Conservation (phyloP, 2,329 filamentous ascomycete species). For the Cucurbitaria berberidis region DNA sequence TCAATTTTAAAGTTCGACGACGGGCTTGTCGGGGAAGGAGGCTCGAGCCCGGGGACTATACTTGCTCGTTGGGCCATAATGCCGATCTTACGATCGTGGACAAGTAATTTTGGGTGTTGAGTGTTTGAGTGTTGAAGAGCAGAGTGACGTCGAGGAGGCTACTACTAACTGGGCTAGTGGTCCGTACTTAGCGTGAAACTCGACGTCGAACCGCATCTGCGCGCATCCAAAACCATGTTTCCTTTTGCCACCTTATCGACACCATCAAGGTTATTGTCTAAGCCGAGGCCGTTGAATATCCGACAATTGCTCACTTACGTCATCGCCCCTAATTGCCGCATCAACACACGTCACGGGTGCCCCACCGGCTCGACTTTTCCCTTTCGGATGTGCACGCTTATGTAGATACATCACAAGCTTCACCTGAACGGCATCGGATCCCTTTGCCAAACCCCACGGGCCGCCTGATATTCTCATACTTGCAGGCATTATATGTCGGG, state of each 20-base stretch:
- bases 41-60: too few relatives aligned
- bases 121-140: too few relatives aligned
- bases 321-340: neutral
- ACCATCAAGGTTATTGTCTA: neutral
- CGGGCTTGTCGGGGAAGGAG: too few relatives aligned
- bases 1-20: too few relatives aligned
- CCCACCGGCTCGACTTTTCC: slow-evolving; percentile 6
- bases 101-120: too few relatives aligned
- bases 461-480: neutral
- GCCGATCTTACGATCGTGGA: too few relatives aligned
- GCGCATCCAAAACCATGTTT: slow-evolving; percentile 7
- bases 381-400: slow-evolving; percentile 7
- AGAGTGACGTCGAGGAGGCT: neutral
- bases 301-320: neutral
- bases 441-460: neutral
- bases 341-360: neutral
- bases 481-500: slow-evolving; percentile 31
- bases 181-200: slow-evolving; percentile 13
- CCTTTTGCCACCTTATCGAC: slow-evolving; percentile 17
- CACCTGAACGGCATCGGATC: neutral
- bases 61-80: too few relatives aligned
- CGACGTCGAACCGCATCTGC: slow-evolving; percentile 1
- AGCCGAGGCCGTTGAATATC: slow-evolving; percentile 3
- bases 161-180: neutral
- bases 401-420: slow-evolving; percentile 1